Conservation (phyloP, 225 moss, liverwort and hornwort species). For the Polytrichum formosum region DNA sequence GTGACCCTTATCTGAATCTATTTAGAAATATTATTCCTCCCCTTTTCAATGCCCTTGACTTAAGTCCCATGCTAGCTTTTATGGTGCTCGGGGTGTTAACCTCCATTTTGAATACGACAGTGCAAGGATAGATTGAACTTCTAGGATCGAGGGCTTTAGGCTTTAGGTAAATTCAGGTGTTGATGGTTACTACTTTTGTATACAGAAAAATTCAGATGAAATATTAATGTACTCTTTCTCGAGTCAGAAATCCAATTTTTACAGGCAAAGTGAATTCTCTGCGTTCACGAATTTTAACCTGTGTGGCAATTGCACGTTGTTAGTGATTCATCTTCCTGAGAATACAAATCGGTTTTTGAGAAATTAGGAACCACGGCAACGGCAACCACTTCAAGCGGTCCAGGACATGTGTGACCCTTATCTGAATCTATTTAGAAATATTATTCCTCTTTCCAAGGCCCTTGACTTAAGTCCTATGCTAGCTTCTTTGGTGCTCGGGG, state of each 20-base stretch:
- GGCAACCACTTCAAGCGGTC: slow-evolving; percentile 95
- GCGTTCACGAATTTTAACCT: too few species aligned
- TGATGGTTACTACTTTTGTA: too few species aligned
- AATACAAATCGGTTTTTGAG: background rate
- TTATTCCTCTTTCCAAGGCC: slow-evolving; percentile 96
- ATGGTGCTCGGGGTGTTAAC: slow-evolving; percentile 90
- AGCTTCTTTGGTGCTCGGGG: slow-evolving; percentile 93
- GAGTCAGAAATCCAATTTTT: too few species aligned
- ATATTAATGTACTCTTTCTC: too few species aligned
- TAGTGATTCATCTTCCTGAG: too few species aligned
- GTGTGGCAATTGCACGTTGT: too few species aligned
- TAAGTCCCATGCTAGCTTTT: slow-evolving; percentile 98
- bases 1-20: slow-evolving; percentile 96
- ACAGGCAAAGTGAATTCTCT: too few species aligned
- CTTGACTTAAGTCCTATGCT: slow-evolving; percentile 97
- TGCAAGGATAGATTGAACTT: slow-evolving; percentile 40
- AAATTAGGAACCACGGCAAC: slow-evolving; percentile 59
- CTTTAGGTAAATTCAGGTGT: too few species aligned
- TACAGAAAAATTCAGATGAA: too few species aligned
- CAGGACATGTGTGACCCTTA: slow-evolving; percentile 99
- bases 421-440: slow-evolving; percentile 92
- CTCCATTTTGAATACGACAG: slow-evolving; percentile 88
- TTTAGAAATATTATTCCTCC: slow-evolving; percentile 98
- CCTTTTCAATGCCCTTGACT: slow-evolving; percentile 91
- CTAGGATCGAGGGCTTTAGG: slow-evolving; percentile 21